Conservation (phyloP, 2,329 filamentous ascomycete species). For the Dactylellina leptospora region DNA sequence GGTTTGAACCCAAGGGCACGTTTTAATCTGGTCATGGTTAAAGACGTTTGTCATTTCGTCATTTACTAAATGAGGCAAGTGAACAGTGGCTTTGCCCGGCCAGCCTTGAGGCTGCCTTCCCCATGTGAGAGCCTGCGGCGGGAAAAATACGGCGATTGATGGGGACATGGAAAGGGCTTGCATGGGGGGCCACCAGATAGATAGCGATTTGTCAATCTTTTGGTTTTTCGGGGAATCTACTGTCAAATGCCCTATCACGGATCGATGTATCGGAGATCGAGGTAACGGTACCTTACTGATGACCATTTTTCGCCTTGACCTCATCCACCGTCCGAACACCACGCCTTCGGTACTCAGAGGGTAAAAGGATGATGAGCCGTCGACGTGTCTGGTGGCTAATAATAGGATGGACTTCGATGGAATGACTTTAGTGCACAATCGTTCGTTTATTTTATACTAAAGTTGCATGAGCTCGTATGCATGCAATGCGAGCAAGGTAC, state of each 20-base stretch:
- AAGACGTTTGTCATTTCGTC: conserved; percentile 50
- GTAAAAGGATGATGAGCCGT: conserved; percentile 36
- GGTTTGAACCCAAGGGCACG: conserved; percentile 28
- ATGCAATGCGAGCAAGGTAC: conserved; percentile 41
- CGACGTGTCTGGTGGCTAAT: conserved; percentile 52
- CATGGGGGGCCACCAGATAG: conserved; percentile 49
- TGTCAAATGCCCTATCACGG: conserved; percentile 41
- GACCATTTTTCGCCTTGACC: conserved; percentile 4
- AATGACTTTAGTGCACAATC: conserved; percentile 25
- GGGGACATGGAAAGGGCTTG: conserved; percentile 52
- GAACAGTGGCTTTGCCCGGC: conserved; percentile 50
- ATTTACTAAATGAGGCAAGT: conserved; percentile 53
- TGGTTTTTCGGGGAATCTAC: conserved; percentile 41
- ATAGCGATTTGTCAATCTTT: conserved; percentile 53
- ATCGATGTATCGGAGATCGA: conserved; percentile 31
- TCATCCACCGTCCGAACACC: conserved; percentile 22
- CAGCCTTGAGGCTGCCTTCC: conserved; percentile 39
- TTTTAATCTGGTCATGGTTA: conserved; percentile 37
- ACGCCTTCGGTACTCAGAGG: conserved; percentile 5
- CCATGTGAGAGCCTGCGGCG: conserved; percentile 32
- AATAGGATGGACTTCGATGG: conserved; percentile 29
- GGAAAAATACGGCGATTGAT: conserved; percentile 54
- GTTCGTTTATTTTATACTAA: conserved; percentile 47
- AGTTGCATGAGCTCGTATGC: conserved; percentile 49
- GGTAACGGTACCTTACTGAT: conserved; percentile 36